Base-by-base conservation (phyloP, 208 protist genomes). In the Trypanosomatidae sp. region DNA sequence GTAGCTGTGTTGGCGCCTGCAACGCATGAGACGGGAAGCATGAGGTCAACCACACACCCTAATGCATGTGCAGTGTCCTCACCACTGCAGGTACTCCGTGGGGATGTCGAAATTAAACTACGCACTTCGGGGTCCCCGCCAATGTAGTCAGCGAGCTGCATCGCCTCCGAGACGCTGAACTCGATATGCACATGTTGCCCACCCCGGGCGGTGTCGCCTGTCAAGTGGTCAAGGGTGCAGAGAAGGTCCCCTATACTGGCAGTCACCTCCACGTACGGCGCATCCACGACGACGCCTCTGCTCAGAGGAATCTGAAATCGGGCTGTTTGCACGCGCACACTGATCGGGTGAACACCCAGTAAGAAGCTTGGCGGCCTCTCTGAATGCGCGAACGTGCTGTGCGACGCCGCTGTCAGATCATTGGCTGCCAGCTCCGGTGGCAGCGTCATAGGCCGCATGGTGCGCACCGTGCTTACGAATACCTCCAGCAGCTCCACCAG, bases 181-280 rank as follows among this genome's bases (percentile, higher is more conserved):
- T 47, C 36, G 6, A 76, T 19, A n/a, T 50, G 66, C 10, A 71
- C 28, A 3, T 60, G 69, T 12, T 52, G 9, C 17, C 60, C 60
- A 65, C 7, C 41, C 1, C 46, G 7, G 33, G 4, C 46, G 3
- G 47, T 56, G 15, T 7, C 46, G 49, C 22, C 47, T 15, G 10
- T 13, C 7, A 12, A 25, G 17, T 19, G 22, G 19, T 59, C 62
- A n/a, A 70, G 6, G 1, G 55, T 55, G 39, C 47, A 53, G 28
- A 53, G 8, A 17, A 72, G 50, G 36, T 69, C 46, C 17, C 62
- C 28, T 17, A 80, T 17, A 4, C n/a, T 60, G 30, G 66, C 70
- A 17, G 64, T 64, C 30, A 75, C 56, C 44, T 80, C 76, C n/a
- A 68, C 64, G n/a, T 76, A 80, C 46, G 76, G 76, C 25, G 66